These are phyloP conservation scores for Epichloe uncinata DNA, from an alignment of 2,329 filamentous ascomycete species.

Conservation along the genomic window DNA sequence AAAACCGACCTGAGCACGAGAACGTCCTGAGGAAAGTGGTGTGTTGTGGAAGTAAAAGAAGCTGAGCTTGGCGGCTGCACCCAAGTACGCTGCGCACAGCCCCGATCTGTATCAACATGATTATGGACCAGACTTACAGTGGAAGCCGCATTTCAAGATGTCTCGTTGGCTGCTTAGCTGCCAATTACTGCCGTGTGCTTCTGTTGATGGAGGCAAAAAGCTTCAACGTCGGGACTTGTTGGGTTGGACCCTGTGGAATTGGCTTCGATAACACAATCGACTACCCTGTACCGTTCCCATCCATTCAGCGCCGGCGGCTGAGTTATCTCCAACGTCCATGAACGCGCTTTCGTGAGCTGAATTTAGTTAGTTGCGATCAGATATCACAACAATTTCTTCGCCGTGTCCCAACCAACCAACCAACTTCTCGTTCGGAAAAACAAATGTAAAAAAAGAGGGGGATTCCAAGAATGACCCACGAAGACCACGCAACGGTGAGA, in stretches of 20 bases:
- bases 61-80: slow-evolving; percentile 11
- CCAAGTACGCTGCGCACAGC: slow-evolving; percentile 16
- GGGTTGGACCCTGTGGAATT: background rate
- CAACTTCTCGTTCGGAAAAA: no score
- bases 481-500: no score
- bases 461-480: no score
- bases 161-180: background rate
- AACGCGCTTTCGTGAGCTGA: no score
- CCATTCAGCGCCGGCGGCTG: no score
- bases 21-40: background rate
- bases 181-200: background rate
- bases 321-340: no score
- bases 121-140: background rate
- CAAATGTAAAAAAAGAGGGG: no score
- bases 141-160: background rate
- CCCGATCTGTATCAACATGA: slow-evolving; percentile 14
- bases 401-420: no score
- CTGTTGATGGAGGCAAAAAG: background rate
- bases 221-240: background rate
- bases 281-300: background rate
- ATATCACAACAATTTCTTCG: no score
- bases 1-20: slow-evolving; percentile 5
- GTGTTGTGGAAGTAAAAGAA: slow-evolving; percentile 2
- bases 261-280: background rate
- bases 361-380: no score